phyloP scores from a whole-genome alignment of 1,139 yeast genomes.

The Yamadazyma jaroonii region DNA sequence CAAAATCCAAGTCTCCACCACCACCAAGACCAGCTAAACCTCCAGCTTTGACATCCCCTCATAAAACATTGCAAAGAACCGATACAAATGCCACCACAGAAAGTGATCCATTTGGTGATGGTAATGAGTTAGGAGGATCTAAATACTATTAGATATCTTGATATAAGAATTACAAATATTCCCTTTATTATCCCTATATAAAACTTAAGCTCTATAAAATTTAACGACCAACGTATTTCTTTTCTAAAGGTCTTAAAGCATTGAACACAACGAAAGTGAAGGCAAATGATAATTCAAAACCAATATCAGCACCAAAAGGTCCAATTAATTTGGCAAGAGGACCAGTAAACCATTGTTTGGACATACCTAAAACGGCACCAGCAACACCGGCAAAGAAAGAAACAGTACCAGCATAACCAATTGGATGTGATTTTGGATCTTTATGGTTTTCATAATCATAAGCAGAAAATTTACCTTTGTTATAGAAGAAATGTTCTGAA shows the following conservation, averaged over 20 bases:
- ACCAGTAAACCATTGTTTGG: slow-evolving; percentile 81
- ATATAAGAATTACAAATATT: background rate
- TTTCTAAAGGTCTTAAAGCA: slow-evolving; percentile 62
- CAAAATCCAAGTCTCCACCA: slow-evolving; percentile 23
- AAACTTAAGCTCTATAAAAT: background rate
- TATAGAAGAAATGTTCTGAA: slow-evolving; percentile 75
- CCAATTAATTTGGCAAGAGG: slow-evolving; percentile 62
- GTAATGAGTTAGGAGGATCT: slow-evolving; percentile 35
- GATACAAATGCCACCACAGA: slow-evolving; percentile 22
- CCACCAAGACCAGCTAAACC: slow-evolving; percentile 36
- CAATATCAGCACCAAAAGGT: slow-evolving; percentile 74
- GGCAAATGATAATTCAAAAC: slow-evolving; percentile 70
- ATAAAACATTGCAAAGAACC: slow-evolving; percentile 14
- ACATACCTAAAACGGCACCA: slow-evolving; percentile 84
- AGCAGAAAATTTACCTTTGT: slow-evolving; percentile 51
- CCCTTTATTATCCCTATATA: no score
- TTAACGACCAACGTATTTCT: slow-evolving; percentile 54
- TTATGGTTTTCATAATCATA: slow-evolving; percentile 63
- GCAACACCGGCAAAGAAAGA: slow-evolving; percentile 80
- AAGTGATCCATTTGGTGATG: slow-evolving; percentile 73
- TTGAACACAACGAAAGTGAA: slow-evolving; percentile 67
- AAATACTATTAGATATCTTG: background rate
- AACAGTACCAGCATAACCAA: slow-evolving; percentile 70
- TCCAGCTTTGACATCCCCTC: slow-evolving; percentile 14
- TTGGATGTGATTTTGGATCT: slow-evolving; percentile 54